phyloP scores from a whole-genome alignment of 148 eudicot species.

The Selenicereus undatus region DNA sequence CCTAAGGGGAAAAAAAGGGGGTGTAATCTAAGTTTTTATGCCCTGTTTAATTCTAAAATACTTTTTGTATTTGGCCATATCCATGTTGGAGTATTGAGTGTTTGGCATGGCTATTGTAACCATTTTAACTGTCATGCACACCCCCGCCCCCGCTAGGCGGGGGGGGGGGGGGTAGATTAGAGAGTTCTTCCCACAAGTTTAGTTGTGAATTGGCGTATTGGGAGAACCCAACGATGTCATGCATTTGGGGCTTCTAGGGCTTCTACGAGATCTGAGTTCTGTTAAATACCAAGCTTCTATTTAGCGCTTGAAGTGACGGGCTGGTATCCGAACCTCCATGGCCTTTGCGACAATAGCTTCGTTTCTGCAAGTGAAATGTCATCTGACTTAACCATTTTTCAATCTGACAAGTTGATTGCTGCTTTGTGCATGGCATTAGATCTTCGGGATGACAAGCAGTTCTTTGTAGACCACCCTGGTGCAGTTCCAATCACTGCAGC shows the following conservation, averaged over 20 bases:
- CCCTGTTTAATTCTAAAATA: not conserved
- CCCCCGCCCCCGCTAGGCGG: no score
- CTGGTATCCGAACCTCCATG: not conserved
- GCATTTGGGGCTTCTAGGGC: not conserved
- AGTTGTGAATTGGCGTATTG: not conserved
- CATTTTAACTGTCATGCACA: no score
- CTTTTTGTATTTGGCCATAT: not conserved
- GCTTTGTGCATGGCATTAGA: slow-evolving; percentile 40
- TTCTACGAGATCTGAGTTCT: not conserved
- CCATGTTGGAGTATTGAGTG: no score
- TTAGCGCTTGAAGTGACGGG: not conserved
- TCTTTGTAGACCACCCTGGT: slow-evolving; percentile 79
- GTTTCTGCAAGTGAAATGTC: not conserved
- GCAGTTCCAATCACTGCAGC: slow-evolving; percentile 74
- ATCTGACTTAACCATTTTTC: not conserved
- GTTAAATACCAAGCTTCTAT: not conserved
- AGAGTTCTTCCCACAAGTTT: no score
- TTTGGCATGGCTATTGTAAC: no score
- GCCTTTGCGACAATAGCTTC: not conserved
- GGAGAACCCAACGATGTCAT: not conserved
- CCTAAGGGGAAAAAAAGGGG: not conserved
- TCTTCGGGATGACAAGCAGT: slow-evolving; percentile 87
- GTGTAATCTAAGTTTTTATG: not conserved
- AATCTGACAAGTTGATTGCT: slow-evolving; percentile 12
- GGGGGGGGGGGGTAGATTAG: no score